phyloP scores from a whole-genome alignment of 2,329 filamentous ascomycete species.

The Alternaria postmessia region DNA sequence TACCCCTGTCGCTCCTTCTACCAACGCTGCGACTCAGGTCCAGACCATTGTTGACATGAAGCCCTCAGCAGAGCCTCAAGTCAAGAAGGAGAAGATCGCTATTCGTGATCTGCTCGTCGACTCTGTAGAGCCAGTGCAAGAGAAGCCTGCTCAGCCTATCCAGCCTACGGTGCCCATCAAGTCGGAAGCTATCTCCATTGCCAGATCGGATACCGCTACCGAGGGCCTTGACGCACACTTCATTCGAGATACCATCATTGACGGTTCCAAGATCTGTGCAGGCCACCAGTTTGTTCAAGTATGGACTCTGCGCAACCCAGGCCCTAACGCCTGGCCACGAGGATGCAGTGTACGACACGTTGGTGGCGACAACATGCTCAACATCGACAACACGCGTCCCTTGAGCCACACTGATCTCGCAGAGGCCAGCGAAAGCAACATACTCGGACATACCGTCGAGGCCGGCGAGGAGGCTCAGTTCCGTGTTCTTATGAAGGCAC shows the following conservation, averaged over 20 bases:
- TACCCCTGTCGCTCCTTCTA: conserved; percentile 54
- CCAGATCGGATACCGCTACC: conserved; percentile 18
- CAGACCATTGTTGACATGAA: conserved; percentile 69
- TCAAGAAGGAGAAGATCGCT: conserved; percentile 54
- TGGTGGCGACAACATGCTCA: conserved; percentile 96
- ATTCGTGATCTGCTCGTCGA: conserved; percentile 51
- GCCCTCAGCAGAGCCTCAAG: conserved; percentile 61
- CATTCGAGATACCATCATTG: conserved; percentile 77
- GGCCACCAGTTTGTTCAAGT: conserved; percentile 84
- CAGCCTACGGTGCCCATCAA: conserved; percentile 18
- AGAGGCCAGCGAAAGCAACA: conserved; percentile 82
- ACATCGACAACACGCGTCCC: conserved; percentile 80
- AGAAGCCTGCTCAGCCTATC: conserved; percentile 40
- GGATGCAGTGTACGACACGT: conserved; percentile 92
- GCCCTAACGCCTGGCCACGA: conserved; percentile 80
- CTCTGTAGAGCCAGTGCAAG: conserved; percentile 37
- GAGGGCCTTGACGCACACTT: conserved; percentile 70
- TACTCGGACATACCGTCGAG: conserved; percentile 72
- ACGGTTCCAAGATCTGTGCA: conserved; percentile 76
- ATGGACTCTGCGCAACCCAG: conserved; percentile 90
- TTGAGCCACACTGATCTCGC: conserved; percentile 79
- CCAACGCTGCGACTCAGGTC: conserved; percentile 67
- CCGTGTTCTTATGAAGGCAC: conserved; percentile 84
- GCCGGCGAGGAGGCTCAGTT: conserved; percentile 81
- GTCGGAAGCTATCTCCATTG: conserved; percentile 20